phyloP scores from a whole-genome alignment of 768 basidiomycete species.

The Phylloporus sp. region DNA sequence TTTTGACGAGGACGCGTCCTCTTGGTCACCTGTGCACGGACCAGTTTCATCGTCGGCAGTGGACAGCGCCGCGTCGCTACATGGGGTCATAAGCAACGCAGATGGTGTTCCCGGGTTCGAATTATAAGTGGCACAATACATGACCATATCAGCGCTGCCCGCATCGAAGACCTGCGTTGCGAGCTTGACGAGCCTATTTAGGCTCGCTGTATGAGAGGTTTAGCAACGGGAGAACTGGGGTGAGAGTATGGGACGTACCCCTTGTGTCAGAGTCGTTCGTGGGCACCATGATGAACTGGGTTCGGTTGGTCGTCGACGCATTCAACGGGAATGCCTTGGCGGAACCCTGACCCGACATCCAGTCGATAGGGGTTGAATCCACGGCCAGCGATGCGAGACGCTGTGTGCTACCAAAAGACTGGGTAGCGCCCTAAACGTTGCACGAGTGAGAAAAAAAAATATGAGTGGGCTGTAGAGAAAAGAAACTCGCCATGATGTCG shows the following conservation, averaged over 20 bases:
- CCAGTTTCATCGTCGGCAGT: background rate
- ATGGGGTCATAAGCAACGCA: constrained; percentile 50
- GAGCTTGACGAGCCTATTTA: constrained; percentile 38
- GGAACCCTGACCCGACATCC: constrained; percentile 24
- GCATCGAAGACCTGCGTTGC: constrained; percentile 43
- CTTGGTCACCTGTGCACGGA: constrained; percentile 8
- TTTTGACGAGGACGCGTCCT: constrained; percentile 5
- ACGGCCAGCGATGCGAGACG: constrained; percentile 23
- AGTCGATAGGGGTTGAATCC: constrained; percentile 23
- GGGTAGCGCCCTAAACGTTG: constrained; percentile 5
- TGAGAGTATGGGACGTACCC: constrained; percentile 10
- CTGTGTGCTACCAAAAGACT: background rate
- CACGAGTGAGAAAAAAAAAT: background rate
- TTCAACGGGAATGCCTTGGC: constrained; percentile 40
- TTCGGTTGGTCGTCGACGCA: constrained; percentile 46
- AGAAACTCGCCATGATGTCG: constrained; percentile 44
- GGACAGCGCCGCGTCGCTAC: constrained; percentile 34
- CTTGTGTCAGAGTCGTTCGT: constrained; percentile 2
- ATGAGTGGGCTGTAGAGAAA: constrained; percentile 2
- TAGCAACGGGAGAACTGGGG: background rate
- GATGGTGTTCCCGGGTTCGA: constrained; percentile 44
- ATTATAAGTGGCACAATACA: constrained; percentile 62
- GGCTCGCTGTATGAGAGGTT: constrained; percentile 7
- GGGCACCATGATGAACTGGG: constrained; percentile 41
- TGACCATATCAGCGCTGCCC: constrained; percentile 30